A percentile compares a stretch with the other conserved stretches of the same genome.
Conservation (phyloP, 164 flowering plant genomes). For the Chloranthus sessilifolius region DNA sequence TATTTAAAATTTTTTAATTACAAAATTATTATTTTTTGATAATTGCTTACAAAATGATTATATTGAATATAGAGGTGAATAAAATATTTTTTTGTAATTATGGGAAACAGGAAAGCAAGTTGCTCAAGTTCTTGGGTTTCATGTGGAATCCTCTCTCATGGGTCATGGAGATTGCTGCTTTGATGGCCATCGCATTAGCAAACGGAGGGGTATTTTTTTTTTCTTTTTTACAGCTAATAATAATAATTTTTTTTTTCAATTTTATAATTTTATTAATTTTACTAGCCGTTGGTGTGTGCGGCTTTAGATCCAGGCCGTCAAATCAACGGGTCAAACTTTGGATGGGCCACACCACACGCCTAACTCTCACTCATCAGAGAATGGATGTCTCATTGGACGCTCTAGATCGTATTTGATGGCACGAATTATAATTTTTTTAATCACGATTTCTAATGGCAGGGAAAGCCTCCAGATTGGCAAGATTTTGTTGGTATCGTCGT, state of each 20-base stretch:
- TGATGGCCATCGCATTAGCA: slow-evolving; percentile 25
- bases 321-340: too few species aligned
- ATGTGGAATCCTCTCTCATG: slow-evolving; percentile 32
- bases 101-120: slow-evolving; percentile 17
- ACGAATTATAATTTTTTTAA: too few species aligned
- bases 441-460: slow-evolving; percentile 14
- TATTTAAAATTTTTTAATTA: not conserved
- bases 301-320: too few species aligned
- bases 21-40: too few species aligned
- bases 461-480: slow-evolving; percentile 27
- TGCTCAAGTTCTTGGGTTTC: slow-evolving; percentile 27
- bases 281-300: too few species aligned
- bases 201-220: slow-evolving; percentile 21
- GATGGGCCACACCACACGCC: too few species aligned
- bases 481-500: slow-evolving; percentile 25
- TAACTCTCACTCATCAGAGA: too few species aligned
- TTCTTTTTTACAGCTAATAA: not conserved
- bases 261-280: not conserved
- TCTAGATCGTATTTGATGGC: too few species aligned
- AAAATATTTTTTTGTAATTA: too few species aligned
- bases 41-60: too few species aligned
- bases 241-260: not conserved
- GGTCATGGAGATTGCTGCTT: slow-evolving; percentile 27
- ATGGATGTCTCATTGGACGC: too few species aligned
- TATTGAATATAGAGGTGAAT: too few species aligned